These are phyloP conservation scores for Exophiala bonariae DNA, from an alignment of 2,329 filamentous ascomycete species.

Conservation along the genomic window DNA sequence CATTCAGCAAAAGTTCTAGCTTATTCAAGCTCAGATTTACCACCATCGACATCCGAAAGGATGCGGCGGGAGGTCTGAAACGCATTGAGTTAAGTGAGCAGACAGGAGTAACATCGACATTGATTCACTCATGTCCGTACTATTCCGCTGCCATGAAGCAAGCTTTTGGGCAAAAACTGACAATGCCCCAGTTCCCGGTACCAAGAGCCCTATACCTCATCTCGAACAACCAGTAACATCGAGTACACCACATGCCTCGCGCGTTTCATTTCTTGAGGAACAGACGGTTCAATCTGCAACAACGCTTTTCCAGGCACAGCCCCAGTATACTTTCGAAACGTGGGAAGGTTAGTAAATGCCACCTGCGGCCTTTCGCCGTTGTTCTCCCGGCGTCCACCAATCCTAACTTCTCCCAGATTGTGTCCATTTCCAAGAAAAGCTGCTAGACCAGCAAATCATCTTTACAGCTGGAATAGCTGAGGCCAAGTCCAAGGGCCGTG, in stretches of 20 bases:
- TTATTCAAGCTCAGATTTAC: conserved; percentile 42
- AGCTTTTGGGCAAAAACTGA: conserved; percentile 5
- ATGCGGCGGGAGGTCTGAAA: conserved; percentile 36
- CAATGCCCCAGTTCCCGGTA: conserved; percentile 34
- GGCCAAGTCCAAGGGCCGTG: conserved; percentile 44
- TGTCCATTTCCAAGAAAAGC: conserved; percentile 40
- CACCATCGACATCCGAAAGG: conserved; percentile 41
- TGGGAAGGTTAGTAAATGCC: conserved; percentile 35
- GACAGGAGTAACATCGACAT: conserved; percentile 36
- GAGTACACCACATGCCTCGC: conserved; percentile 34
- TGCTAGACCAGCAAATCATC: conserved; percentile 39
- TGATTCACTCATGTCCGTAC: conserved; percentile 40
- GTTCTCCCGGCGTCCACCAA: no score
- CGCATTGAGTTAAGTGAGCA: conserved; percentile 40
- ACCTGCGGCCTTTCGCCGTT: no score
- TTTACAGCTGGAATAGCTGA: conserved; percentile 44
- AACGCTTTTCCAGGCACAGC: conserved; percentile 40
- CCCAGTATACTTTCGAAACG: conserved; percentile 44
- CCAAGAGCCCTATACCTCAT: conserved; percentile 41
- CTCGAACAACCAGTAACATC: conserved; percentile 42
- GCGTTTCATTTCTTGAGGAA: conserved; percentile 44
- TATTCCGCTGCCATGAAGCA: not conserved
- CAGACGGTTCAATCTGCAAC: conserved; percentile 42
- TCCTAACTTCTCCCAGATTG: conserved; percentile 34
- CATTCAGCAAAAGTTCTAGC: conserved; percentile 39